phyloP scores from a whole-genome alignment of 2,329 filamentous ascomycete genomes.

The Arachnomyces sp. region DNA sequence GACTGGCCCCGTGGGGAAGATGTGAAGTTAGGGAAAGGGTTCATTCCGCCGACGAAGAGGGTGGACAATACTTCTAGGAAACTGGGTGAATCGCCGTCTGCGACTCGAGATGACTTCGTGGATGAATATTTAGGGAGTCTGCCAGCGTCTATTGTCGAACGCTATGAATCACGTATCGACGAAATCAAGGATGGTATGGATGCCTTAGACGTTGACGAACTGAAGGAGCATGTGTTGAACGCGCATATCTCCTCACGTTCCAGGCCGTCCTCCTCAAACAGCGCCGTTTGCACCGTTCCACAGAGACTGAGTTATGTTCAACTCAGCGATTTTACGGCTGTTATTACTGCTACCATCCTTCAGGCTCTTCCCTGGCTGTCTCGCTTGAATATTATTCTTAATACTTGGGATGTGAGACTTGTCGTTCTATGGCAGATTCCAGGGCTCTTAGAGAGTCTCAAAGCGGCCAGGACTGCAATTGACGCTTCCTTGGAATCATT shows the following conservation, averaged over 20 bases:
- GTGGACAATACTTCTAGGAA: background rate
- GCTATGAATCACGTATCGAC: conserved; percentile 66
- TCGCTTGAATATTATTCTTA: conserved; percentile 63
- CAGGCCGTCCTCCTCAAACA: conserved; percentile 42
- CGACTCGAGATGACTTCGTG: conserved; percentile 19
- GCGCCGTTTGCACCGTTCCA: conserved; percentile 34
- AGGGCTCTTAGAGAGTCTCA: conserved; percentile 56
- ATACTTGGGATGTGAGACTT: conserved; percentile 70
- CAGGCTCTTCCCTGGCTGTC: conserved; percentile 77
- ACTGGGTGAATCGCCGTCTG: background rate
- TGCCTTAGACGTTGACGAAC: conserved; percentile 53
- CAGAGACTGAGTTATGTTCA: conserved; percentile 50
- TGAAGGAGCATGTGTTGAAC: conserved; percentile 80
- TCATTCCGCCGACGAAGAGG: conserved; percentile 24
- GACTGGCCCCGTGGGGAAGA: conserved; percentile 44
- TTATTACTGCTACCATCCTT: conserved; percentile 87
- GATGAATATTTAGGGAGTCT: conserved; percentile 63
- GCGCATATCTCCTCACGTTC: conserved; percentile 64
- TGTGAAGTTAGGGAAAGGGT: conserved; percentile 34
- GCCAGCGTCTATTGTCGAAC: conserved; percentile 53
- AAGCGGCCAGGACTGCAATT: conserved; percentile 30
- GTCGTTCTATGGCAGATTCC: conserved; percentile 68
- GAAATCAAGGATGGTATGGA: conserved; percentile 54
- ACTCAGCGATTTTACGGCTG: conserved; percentile 82
- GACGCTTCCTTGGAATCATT: conserved; percentile 26